Percentiles rank a stretch among this genome's conserved stretches.
phyloP scores from a whole-genome alignment of 1,139 yeast species.

The Yamadazyma oceani region DNA sequence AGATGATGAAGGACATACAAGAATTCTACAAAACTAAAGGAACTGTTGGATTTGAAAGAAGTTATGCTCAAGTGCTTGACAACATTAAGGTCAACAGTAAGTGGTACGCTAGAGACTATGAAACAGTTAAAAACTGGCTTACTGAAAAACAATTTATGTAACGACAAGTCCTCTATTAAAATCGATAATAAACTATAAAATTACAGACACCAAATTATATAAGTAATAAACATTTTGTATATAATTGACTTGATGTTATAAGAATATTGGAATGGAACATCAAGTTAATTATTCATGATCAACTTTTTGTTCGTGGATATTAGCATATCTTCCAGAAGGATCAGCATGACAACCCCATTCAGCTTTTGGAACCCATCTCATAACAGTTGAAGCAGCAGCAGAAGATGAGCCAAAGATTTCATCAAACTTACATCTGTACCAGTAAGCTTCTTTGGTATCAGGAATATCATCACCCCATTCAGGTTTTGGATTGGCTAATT shows the following conservation, averaged over 20 bases:
- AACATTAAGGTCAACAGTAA: constrained; percentile 46
- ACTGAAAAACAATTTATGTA: constrained; percentile 7
- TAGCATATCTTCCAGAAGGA: constrained; percentile 96
- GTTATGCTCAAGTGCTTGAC: constrained; percentile 56
- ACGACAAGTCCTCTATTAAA: not conserved
- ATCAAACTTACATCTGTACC: constrained; percentile 97
- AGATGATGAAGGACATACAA: constrained; percentile 44
- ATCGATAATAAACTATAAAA: constrained; percentile 3
- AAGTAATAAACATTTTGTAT: not conserved
- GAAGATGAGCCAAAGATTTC: constrained; percentile 76
- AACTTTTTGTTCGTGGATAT: constrained; percentile 70
- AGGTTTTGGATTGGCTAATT: constrained; percentile 84
- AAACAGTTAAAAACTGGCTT: constrained; percentile 28
- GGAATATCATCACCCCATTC: constrained; percentile 97
- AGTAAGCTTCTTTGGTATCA: constrained; percentile 97
- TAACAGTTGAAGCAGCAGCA: constrained; percentile 94
- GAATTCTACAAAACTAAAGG: constrained; percentile 56
- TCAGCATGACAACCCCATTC: constrained; percentile 99
- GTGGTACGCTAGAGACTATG: constrained; percentile 45
- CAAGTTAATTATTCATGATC: constrained; percentile 20
- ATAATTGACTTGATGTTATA: too few relatives aligned
- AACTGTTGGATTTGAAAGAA: constrained; percentile 60
- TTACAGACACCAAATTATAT: not conserved
- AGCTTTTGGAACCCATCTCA: constrained; percentile 99
- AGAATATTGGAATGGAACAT: too few relatives aligned